Percentiles rank a stretch among this genome's conserved stretches.
Conservation (phyloP, 495 filamentous ascomycete genomes). For the Trichoderma parareesei region DNA sequence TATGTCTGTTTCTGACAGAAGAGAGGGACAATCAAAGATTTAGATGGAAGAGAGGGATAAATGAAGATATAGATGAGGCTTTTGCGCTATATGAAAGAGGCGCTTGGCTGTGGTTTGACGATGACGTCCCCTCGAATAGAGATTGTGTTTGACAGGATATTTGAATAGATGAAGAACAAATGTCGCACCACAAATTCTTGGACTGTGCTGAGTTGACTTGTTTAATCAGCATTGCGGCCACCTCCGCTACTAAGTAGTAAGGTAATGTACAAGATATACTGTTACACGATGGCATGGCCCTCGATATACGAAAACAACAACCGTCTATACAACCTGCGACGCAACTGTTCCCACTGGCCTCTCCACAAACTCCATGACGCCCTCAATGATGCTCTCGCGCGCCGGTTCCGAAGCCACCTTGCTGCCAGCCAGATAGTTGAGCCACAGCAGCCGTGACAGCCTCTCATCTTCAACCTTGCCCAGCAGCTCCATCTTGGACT, state of each 20-base stretch:
- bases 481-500: conserved; percentile 39
- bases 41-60: background rate
- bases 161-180: background rate
- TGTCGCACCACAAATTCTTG: background rate
- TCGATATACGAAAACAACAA: background rate
- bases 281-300: background rate
- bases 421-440: conserved; percentile 81
- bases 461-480: conserved; percentile 71
- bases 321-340: conserved; percentile 48
- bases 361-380: conserved; percentile 80
- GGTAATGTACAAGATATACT: background rate
- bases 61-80: background rate
- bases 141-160: background rate
- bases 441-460: conserved; percentile 73
- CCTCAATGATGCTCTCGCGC: conserved; percentile 74
- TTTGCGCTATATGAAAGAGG: background rate
- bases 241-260: background rate
- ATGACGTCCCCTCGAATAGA: background rate
- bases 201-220: background rate
- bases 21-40: background rate
- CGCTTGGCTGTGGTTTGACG: background rate
- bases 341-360: conserved; percentile 80
- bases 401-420: conserved; percentile 79
- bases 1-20: background rate
- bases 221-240: background rate